Base-by-base conservation (phyloP, 495 filamentous ascomycete genomes). In the Trichocladium uniseriatum region DNA sequence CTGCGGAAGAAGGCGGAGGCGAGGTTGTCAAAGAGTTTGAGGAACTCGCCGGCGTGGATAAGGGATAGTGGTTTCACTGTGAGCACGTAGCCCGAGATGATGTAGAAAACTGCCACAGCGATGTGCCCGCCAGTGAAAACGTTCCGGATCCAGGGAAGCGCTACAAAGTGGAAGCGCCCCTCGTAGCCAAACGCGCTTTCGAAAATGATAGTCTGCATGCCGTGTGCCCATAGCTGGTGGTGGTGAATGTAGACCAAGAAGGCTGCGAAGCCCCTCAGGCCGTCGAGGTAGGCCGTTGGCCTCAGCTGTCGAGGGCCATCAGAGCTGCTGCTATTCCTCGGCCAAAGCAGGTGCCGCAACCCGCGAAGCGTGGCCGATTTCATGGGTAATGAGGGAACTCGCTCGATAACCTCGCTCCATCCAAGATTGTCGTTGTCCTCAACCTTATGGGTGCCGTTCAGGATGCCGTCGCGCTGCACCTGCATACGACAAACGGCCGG, bases 61-160 rank as follows among this genome's bases (percentile, higher is more conserved):
- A 76, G 61, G 2, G 55, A 45, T 38, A 80, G 51, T 5, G 77
- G 77, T 56, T 74, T 77, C 9, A 59, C 40, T 13, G 73, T 68
- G 14, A 81, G 65, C 15, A 75, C 78, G 45, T 74, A 74, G 34
- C 71, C 71, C 14, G 71, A 74, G 42, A 74, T 69, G 56, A 74
- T 65, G 52, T 66, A 74, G 56, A 74, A 74, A 34, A 68, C 62
- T 40, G 73, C 70, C 19, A 80, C 77, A 22, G 75, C 72, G 24
- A 70, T 62, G 53, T 76, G 72, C 2, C 73, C 75, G n/a, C 74
- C 74, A 0, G 59, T 61, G 49, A 73, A 64, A 49, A 69, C 60
- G 28, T 59, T 61, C 21, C 69, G 66, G 40, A 73, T 49, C 24
- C 54, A 51, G 34, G 54, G 55, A 4, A 72, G 62, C 0, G 64